These are phyloP conservation scores for Tephrocybe sp. DNA, from an alignment of 768 basidiomycete species.

Conservation along the genomic window DNA sequence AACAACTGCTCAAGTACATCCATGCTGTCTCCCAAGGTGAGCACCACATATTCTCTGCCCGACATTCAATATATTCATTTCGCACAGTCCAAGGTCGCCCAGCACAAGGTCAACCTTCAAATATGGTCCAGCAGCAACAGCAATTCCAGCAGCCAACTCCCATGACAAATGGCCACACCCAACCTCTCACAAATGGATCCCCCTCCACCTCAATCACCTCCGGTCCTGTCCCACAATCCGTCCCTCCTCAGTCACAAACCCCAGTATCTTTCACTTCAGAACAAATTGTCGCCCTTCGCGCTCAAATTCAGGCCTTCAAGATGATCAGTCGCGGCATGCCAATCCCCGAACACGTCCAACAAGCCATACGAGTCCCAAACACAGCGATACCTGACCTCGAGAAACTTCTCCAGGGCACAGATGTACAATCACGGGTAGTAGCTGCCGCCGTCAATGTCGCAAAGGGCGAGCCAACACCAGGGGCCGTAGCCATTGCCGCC, in stretches of 20 bases:
- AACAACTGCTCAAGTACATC: slow-evolving; percentile 45
- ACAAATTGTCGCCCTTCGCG: slow-evolving; percentile 72
- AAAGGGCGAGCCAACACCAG: slow-evolving; percentile 45
- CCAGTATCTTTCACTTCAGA: slow-evolving; percentile 78
- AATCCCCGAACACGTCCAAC: slow-evolving; percentile 67
- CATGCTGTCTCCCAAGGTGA: slow-evolving; percentile 40
- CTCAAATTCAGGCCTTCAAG: slow-evolving; percentile 83
- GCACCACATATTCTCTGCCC: slow-evolving; percentile 16
- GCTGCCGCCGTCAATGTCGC: slow-evolving; percentile 75
- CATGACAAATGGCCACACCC: slow-evolving; percentile 50
- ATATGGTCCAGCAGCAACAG: slow-evolving; percentile 25
- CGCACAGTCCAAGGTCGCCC: slow-evolving; percentile 17
- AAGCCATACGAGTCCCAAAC: slow-evolving; percentile 65
- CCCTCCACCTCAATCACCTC: slow-evolving; percentile 41
- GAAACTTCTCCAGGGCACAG: slow-evolving; percentile 58
- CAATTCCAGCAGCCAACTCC: slow-evolving; percentile 29
- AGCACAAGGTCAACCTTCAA: slow-evolving; percentile 31
- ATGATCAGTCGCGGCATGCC: slow-evolving; percentile 62
- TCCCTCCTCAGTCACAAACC: slow-evolving; percentile 57
- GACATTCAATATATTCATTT: slow-evolving; percentile 1
- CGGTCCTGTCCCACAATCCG: slow-evolving; percentile 49
- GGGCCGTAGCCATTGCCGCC: slow-evolving; percentile 20
- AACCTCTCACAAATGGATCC: slow-evolving; percentile 40
- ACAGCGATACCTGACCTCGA: slow-evolving; percentile 61
- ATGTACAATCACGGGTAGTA: slow-evolving; percentile 60